Percentiles rank a stretch among this genome's conserved stretches.
phyloP scores from a whole-genome alignment of 2,329 filamentous ascomycete genomes.

The Hirsutella thompsonii region DNA sequence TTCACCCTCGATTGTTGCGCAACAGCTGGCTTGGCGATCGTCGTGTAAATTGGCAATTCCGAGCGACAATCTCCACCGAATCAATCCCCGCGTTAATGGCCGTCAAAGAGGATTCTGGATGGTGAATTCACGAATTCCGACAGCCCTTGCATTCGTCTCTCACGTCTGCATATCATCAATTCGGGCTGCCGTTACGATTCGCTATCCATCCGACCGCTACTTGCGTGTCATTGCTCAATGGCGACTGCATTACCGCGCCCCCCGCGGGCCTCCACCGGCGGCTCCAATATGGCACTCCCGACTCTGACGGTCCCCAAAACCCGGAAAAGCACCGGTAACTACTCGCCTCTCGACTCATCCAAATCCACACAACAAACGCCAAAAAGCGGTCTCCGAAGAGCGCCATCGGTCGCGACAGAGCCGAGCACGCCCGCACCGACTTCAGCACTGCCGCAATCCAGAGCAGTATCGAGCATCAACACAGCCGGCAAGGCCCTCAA shows the following conservation, averaged over 20 bases:
- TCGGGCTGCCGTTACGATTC: not conserved
- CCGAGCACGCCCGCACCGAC: slow-evolving; percentile 40
- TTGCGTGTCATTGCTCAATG: slow-evolving; percentile 8
- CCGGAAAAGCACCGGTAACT: slow-evolving; percentile 48
- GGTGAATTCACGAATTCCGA: not conserved
- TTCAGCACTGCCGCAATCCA: slow-evolving; percentile 42
- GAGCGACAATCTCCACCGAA: not conserved
- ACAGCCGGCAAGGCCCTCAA: slow-evolving; percentile 57
- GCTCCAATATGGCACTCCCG: slow-evolving; percentile 60
- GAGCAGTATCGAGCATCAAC: slow-evolving; percentile 41
- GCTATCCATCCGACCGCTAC: not conserved
- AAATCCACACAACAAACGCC: slow-evolving; percentile 34
- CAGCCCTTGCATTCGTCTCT: not conserved
- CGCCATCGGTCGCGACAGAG: slow-evolving; percentile 35
- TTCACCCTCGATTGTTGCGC: not conserved
- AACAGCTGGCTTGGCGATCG: not conserved
- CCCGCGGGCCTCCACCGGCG: slow-evolving; percentile 54
- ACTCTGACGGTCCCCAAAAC: slow-evolving; percentile 62
- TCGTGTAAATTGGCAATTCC: not conserved
- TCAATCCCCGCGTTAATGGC: not conserved
- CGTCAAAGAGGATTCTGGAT: not conserved
- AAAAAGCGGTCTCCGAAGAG: slow-evolving; percentile 40
- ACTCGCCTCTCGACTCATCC: slow-evolving; percentile 22
- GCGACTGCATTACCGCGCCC: slow-evolving; percentile 51
- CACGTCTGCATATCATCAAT: not conserved